Conservation (phyloP, 441 rosid species). For the Gossypium gossypioides region DNA sequence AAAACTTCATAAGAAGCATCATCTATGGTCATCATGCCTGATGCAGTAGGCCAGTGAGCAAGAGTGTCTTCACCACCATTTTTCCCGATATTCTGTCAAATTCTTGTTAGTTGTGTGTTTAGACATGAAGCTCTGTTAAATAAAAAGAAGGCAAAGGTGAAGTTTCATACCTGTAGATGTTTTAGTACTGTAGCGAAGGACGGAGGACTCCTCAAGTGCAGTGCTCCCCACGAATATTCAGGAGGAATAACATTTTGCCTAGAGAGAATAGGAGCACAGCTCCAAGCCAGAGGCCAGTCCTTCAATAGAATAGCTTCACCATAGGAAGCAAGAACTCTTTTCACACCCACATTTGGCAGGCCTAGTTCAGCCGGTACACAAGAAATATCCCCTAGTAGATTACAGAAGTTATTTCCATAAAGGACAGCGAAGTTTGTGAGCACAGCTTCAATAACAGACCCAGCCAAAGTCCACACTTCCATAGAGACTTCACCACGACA, state of each 20-base stretch:
- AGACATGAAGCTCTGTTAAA: constrained; percentile 8
- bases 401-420: constrained; percentile 77
- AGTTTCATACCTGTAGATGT: constrained; percentile 68
- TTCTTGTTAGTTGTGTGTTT: constrained; percentile 19
- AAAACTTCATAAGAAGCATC: constrained; percentile 76
- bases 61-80: constrained; percentile 95
- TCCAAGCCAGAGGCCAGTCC: constrained; percentile 99
- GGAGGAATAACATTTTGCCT: constrained; percentile 80
- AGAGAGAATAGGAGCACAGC: constrained; percentile 74
- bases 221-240: constrained; percentile 78
- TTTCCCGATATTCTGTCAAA: constrained; percentile 62
- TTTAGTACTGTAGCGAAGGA: constrained; percentile 64
- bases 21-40: constrained; percentile 66
- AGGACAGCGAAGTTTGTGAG: constrained; percentile 77
- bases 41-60: constrained; percentile 87
- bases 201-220: constrained; percentile 84
- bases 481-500: constrained; percentile 49
- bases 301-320: constrained; percentile 65
- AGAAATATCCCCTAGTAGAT: constrained; percentile 63
- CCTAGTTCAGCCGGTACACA: constrained; percentile 90
- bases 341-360: constrained; percentile 65
- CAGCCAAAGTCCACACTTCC: constrained; percentile 80
- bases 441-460: constrained; percentile 78
- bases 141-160: constrained; percentile 6
- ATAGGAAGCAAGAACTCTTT: constrained; percentile 81